A percentile compares a stretch with the other conserved stretches of the same genome.
These are phyloP conservation scores for Trichosporon ovoides DNA, from an alignment of 1,284 basidiomycete genomes.

Conservation along the genomic window DNA sequence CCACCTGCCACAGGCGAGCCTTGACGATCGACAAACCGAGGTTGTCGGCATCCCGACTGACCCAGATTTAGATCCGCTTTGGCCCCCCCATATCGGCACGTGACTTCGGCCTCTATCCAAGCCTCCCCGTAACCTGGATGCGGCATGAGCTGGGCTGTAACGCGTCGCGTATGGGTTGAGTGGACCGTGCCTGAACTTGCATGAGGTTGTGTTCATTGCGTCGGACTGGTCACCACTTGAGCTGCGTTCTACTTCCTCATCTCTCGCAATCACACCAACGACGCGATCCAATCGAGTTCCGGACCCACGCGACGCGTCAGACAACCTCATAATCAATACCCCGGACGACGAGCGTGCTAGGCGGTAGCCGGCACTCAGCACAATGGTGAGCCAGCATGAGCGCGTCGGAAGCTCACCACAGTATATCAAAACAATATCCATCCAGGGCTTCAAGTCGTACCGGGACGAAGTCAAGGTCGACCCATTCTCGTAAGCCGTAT, in stretches of 20 bases:
- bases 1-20: too few relatives aligned
- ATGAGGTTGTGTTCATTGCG: neutral
- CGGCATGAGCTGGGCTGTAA: too few relatives aligned
- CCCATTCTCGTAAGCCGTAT: conserved; percentile 7
- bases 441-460: conserved; percentile 96
- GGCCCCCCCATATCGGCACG: too few relatives aligned
- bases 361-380: neutral
- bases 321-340: neutral
- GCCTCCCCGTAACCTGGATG: too few relatives aligned
- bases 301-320: neutral
- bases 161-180: neutral
- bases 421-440: conserved; percentile 87
- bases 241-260: neutral
- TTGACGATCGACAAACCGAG: too few relatives aligned
- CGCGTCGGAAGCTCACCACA: conserved; percentile 34
- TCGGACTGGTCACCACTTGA: too few relatives aligned
- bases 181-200: neutral
- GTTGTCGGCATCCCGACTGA: too few relatives aligned
- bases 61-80: too few relatives aligned
- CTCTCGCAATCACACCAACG: neutral
- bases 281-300: neutral
- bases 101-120: too few relatives aligned
- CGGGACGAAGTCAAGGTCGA: conserved; percentile 54
- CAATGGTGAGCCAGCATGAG: conserved; percentile 22
- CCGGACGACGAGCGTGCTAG: neutral